These are phyloP conservation scores for Eucalyptus caleyi DNA, from an alignment of 345 rosid species.

Conservation along the genomic window DNA sequence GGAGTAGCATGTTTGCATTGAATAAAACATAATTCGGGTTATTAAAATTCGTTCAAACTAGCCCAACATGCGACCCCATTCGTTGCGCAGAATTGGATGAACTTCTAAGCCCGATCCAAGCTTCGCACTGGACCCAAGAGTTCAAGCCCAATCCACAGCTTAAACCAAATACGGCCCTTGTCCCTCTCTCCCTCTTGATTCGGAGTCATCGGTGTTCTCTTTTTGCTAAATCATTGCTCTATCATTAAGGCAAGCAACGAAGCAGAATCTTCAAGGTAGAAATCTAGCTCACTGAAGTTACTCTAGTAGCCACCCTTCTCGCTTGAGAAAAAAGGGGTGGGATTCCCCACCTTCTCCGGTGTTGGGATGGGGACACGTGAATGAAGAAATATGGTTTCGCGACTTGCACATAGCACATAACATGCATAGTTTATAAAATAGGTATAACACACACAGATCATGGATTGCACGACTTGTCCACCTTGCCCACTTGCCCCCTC, in stretches of 20 bases:
- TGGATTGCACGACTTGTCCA: neutral
- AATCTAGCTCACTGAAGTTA: neutral
- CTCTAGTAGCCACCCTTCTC: neutral
- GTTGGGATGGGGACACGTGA: fast-evolving
- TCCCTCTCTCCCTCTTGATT: neutral
- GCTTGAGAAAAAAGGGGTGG: neutral
- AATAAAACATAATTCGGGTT: neutral
- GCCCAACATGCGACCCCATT: neutral
- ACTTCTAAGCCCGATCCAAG: neutral
- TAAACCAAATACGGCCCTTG: neutral
- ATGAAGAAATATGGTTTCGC: fast-evolving
- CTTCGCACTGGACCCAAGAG: neutral
- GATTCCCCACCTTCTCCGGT: fast-evolving
- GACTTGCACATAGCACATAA: fast-evolving
- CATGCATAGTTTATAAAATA: fast-evolving
- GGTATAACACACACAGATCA: too few relatives aligned
- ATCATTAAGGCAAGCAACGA: neutral
- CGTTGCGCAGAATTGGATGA: too few relatives aligned
- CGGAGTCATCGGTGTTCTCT: neutral
- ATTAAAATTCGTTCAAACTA: too few relatives aligned
- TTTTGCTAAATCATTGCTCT: neutral
- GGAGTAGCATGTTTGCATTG: neutral
- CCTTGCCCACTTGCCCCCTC: neutral
- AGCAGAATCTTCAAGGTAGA: neutral
- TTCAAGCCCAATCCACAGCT: neutral